Evolutionary conservation across 306 rosid genomes (phyloP).

Genomic region (Abrus pulchellus): DNA sequence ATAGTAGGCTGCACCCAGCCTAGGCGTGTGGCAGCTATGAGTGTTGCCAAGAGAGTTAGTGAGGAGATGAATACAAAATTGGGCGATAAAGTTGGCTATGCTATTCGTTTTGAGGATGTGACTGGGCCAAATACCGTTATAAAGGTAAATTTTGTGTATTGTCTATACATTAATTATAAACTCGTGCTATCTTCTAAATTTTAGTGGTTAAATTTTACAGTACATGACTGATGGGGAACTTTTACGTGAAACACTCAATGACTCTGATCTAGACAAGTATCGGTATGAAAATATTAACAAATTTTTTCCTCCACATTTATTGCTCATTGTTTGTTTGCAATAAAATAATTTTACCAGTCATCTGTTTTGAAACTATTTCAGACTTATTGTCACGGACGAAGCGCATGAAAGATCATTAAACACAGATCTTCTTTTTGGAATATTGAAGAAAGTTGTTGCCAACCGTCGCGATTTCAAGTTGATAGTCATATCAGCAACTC

Average conservation of each 20-base stretch:
- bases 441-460: constrained; percentile 94
- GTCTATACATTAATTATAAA: background rate
- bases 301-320: background rate
- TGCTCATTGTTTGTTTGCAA: constrained; percentile 31
- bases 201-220: constrained; percentile 62
- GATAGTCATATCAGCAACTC: constrained; percentile 96
- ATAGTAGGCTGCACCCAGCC: constrained; percentile 98
- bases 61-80: constrained; percentile 98
- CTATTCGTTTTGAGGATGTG: constrained; percentile 98
- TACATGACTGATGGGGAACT: constrained; percentile 99
- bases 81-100: constrained; percentile 96
- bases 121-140: constrained; percentile 90
- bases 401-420: constrained; percentile 96
- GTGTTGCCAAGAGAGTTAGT: constrained; percentile 99
- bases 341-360: constrained; percentile 37
- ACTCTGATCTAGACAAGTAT: constrained; percentile 94
- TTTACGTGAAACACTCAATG: constrained; percentile 95
- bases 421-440: constrained; percentile 96
- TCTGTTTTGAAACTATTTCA: constrained; percentile 54
- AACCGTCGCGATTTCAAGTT: constrained; percentile 96
- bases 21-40: constrained; percentile 99
- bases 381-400: constrained; percentile 98
- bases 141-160: constrained; percentile 62
- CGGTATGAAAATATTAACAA: constrained; percentile 65
- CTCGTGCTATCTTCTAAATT: constrained; percentile 42